These are phyloP conservation scores for Pseudisothecium myosuroides DNA, from an alignment of 225 moss, liverwort and hornwort genomes.

Conservation along the genomic window DNA sequence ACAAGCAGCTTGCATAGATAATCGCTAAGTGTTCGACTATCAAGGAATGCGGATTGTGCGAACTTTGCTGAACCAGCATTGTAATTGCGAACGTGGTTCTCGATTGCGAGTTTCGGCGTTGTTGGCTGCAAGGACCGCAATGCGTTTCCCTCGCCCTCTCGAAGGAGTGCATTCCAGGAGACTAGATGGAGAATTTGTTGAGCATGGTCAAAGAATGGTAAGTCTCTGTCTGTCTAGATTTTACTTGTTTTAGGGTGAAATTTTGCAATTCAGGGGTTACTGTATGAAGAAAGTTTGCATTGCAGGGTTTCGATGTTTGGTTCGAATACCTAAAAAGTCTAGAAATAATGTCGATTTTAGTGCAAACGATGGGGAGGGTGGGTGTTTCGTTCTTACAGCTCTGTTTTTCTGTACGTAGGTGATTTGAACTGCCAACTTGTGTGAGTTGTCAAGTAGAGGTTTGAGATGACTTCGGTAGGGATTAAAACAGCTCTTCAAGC, in stretches of 20 bases:
- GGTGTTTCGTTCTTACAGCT: not conserved
- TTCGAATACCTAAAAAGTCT: not conserved
- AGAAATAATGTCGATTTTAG: not conserved
- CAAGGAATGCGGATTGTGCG: not conserved
- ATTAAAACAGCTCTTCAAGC: constrained; percentile 1
- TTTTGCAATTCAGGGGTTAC: not conserved
- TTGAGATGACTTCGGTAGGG: constrained; percentile 13
- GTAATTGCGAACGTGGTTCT: not conserved
- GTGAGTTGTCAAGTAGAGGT: not conserved
- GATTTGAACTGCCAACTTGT: not conserved
- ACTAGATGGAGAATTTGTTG: not conserved
- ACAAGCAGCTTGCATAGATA: not conserved
- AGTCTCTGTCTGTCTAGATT: not conserved
- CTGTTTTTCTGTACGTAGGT: not conserved
- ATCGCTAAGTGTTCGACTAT: not conserved
- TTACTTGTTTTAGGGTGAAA: not conserved
- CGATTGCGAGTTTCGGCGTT: not conserved
- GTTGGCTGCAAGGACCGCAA: not conserved
- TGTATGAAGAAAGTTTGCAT: not conserved
- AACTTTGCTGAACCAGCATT: not conserved
- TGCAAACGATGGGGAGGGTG: not conserved
- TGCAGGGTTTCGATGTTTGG: not conserved
- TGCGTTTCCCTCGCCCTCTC: not conserved
- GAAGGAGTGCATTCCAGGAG: not conserved
- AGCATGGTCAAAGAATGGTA: not conserved